Conservation (phyloP, 495 filamentous ascomycete genomes). For the Neurospora sp. region DNA sequence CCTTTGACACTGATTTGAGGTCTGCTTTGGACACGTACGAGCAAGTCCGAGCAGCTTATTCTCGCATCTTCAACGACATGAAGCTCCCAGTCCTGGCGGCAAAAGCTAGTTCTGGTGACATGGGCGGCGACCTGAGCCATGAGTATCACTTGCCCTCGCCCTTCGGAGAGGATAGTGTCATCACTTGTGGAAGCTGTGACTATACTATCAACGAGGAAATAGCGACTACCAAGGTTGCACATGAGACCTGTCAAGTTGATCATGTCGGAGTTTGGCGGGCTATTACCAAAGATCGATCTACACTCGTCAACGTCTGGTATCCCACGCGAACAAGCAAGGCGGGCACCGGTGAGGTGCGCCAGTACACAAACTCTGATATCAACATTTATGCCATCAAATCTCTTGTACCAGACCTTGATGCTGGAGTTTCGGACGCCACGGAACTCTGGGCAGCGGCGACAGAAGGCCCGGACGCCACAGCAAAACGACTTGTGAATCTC, state of each 20-base stretch:
- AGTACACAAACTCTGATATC: slow-evolving; percentile 37
- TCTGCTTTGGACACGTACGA: slow-evolving; percentile 69
- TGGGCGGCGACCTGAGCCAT: slow-evolving; percentile 87
- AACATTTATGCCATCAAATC: slow-evolving; percentile 65
- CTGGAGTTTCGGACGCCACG: slow-evolving; percentile 52
- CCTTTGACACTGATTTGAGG: slow-evolving; percentile 63
- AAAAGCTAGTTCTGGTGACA: slow-evolving; percentile 86
- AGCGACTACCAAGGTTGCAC: slow-evolving; percentile 9
- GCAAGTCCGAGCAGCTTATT: slow-evolving; percentile 60
- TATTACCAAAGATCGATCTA: slow-evolving; percentile 57
- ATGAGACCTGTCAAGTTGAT: neutral
- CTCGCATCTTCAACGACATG: slow-evolving; percentile 66
- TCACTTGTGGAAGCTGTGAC: slow-evolving; percentile 62
- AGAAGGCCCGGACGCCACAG: slow-evolving; percentile 2
- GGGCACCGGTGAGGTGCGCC: neutral
- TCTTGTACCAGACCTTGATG: slow-evolving; percentile 62
- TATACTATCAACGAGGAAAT: slow-evolving; percentile 84
- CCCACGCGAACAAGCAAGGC: slow-evolving; percentile 24
- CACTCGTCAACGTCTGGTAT: slow-evolving; percentile 59
- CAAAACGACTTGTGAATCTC: slow-evolving; percentile 38
- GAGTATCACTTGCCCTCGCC: slow-evolving; percentile 81
- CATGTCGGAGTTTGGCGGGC: slow-evolving; percentile 46
- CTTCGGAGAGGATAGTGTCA: slow-evolving; percentile 76
- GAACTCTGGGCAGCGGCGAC: slow-evolving; percentile 41
- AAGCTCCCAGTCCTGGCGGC: slow-evolving; percentile 77